phyloP scores from a whole-genome alignment of 169 alveolate species.

The Theileria equi region DNA sequence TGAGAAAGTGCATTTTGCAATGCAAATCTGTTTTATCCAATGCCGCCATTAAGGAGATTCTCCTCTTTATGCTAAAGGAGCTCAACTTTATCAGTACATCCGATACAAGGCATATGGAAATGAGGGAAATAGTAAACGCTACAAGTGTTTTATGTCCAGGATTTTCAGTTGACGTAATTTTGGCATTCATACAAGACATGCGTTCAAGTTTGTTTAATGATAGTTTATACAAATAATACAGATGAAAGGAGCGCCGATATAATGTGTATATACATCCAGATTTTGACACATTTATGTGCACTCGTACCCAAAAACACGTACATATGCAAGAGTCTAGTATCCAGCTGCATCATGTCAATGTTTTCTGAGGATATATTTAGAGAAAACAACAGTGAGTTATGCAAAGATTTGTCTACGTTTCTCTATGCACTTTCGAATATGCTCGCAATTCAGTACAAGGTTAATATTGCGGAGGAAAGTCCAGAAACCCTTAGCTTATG shows the following conservation, averaged over 20 bases:
- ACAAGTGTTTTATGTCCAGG: conserved; percentile 59
- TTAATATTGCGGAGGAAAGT: too few relatives aligned
- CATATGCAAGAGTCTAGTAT: conserved; percentile 18
- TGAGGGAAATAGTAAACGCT: conserved; percentile 45
- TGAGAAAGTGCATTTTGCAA: conserved; percentile 49
- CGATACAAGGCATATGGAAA: conserved; percentile 49
- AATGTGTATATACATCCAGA: conserved; percentile 37
- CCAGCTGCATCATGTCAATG: conserved; percentile 44
- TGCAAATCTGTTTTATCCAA: conserved; percentile 28
- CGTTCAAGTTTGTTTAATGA: conserved; percentile 3
- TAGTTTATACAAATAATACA: neutral
- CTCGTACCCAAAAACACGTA: conserved; percentile 41
- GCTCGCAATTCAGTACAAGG: conserved; percentile 5
- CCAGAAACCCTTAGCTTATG: too few relatives aligned
- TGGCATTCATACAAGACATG: conserved; percentile 55
- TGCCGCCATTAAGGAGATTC: conserved; percentile 37
- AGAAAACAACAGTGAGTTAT: conserved; percentile 42
- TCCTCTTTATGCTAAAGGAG: conserved; percentile 59
- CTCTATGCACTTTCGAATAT: conserved; percentile 37
- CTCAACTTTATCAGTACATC: conserved; percentile 28
- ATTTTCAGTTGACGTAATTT: conserved; percentile 54
- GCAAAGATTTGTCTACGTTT: conserved; percentile 47
- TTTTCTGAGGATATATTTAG: conserved; percentile 20
- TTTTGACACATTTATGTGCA: conserved; percentile 34
- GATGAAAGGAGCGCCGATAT: conserved; percentile 20